Evolutionary conservation across 345 rosid genomes (phyloP), one percentile per base, ranked within the genome.

Genomic region (Raphanus sativus): DNA sequence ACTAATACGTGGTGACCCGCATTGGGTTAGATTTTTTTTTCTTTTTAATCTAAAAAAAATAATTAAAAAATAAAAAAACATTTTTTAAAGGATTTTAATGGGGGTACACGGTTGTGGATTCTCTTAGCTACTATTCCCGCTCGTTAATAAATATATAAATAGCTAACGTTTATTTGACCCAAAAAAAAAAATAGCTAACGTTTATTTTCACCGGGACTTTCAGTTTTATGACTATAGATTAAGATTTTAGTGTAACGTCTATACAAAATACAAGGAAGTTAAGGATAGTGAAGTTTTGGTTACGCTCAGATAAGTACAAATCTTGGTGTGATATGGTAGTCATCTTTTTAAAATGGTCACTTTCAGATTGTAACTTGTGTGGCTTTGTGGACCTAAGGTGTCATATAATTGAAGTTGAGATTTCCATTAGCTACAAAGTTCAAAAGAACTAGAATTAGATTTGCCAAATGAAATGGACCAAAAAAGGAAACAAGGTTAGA

Each of bases 301-400:
- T 26, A 21, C 15, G 32, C 40, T 45, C 60, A 36, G 75, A 74
- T 69, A 69, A 74, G 62, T 79, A 79, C 71, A 79, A 69, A 32
- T 69, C 55, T 56, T 6, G 34, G 70, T 69, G 28, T 54, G 50
- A 36, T 42, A 28, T 61, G 60, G 12, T 21, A 58, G 1, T 69
- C 62, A 63, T 38, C 65, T 55, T 40, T 78, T 52, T 52, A 13
- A 59, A 29, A 62, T 34, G 50, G 61, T 74, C 71, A 38, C 52
- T 74, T 69, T 79, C 79, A 4, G 75, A 79, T 73, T 26, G 8
- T 50, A 61, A 73, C 69, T 67, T 73, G 5, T 42, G 70, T 62
- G 61, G 65, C 29, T 70, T 64, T 66, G 78, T 74, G 62, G 71
- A 24, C 71, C 70, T 79, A 32, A n/a, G 17, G 50, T 38, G 54